Conservation (phyloP, 306 rosid genomes). For the Cicer chorassanicum region DNA sequence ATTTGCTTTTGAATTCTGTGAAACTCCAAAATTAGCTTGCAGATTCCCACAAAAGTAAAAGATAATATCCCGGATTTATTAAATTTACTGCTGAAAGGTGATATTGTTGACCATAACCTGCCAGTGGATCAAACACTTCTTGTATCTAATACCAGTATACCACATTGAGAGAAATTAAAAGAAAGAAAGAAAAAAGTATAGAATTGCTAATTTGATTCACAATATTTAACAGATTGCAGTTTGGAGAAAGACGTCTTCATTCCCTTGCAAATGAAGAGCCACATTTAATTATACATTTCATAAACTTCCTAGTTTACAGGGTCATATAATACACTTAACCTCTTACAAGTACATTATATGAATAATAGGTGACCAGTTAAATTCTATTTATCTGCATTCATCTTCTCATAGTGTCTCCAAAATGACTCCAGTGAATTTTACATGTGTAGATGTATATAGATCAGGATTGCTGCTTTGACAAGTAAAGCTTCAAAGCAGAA, state of each 20-base stretch:
- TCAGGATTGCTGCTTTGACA: slow-evolving; percentile 55
- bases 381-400: slow-evolving; percentile 50
- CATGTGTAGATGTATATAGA: slow-evolving; percentile 59
- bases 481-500: slow-evolving; percentile 61
- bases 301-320: slow-evolving; percentile 57
- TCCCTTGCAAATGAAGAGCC: slow-evolving; percentile 50
- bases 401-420: slow-evolving; percentile 48
- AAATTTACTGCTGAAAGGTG: neutral
- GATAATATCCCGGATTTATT: neutral
- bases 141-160: neutral
- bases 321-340: slow-evolving; percentile 54
- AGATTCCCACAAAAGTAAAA: neutral
- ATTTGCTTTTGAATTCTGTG: neutral
- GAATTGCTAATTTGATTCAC: slow-evolving; percentile 38
- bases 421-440: slow-evolving; percentile 58
- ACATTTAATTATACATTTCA: slow-evolving; percentile 44
- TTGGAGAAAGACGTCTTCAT: slow-evolving; percentile 45
- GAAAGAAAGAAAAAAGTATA: neutral
- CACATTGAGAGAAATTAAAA: slow-evolving; percentile 2
- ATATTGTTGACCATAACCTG: slow-evolving; percentile 32
- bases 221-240: slow-evolving; percentile 25
- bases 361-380: slow-evolving; percentile 58
- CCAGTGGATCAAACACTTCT: slow-evolving; percentile 10
- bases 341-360: slow-evolving; percentile 57
- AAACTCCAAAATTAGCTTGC: neutral